phyloP scores from a whole-genome alignment of 164 flowering plant species.

The Vitis vinifera region ASM3070453v1 NC_081812.1:16137501-16138000 shows the following conservation, averaged over 20 bases:
- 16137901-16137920: constrained; percentile 2
- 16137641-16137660: constrained; percentile 21
- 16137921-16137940: constrained; percentile 3
- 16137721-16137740: constrained; percentile 16
- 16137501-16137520: constrained; percentile 20
- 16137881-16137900: constrained; percentile 17
- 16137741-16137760: constrained; percentile 8
- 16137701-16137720: constrained; percentile 11
- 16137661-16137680: constrained; percentile 17
- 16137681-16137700: constrained; percentile 7
- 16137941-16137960: constrained; percentile 22
- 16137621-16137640: constrained; percentile 24
- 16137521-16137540: constrained; percentile 11
- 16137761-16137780: constrained; percentile 12
- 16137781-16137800: constrained; percentile 19
- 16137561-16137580: constrained; percentile 18
- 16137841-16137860: not conserved
- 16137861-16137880: constrained; percentile 8
- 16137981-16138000: constrained; percentile 19
- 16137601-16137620: constrained; percentile 27
- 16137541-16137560: constrained; percentile 16
- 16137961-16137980: constrained; percentile 18
- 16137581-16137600: constrained; percentile 21
- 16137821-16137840: not conserved
- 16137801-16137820: not conserved